These are phyloP conservation scores for Plasmopara viticola DNA, from an alignment of 352 stramenopile genomes.

Conservation along the genomic window DNA sequence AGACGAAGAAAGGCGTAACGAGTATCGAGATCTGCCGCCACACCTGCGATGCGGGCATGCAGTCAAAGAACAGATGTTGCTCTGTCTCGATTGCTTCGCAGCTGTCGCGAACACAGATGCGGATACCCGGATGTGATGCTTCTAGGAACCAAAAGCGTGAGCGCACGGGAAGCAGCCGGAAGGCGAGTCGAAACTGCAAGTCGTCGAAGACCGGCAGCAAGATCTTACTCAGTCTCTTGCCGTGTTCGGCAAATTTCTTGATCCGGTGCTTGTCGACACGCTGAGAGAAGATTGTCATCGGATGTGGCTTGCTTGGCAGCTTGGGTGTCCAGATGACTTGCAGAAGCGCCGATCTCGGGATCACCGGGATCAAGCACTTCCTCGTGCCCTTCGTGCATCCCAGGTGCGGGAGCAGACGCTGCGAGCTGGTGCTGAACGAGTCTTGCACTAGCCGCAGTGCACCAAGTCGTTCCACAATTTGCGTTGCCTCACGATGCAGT, in stretches of 20 bases:
- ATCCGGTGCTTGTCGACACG: slow-evolving; percentile 1
- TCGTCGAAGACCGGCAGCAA: slow-evolving; percentile 9
- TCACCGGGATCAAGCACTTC: background rate
- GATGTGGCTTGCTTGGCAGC: slow-evolving; percentile 2
- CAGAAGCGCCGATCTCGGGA: background rate
- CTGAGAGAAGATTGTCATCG: slow-evolving; percentile 5
- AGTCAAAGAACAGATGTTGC: slow-evolving; percentile 8
- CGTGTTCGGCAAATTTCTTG: background rate
- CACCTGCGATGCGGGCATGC: background rate
- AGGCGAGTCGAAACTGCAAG: slow-evolving; percentile 3
- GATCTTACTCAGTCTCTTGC: slow-evolving; percentile 7
- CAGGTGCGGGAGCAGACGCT: background rate
- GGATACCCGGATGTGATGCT: background rate
- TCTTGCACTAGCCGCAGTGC: background rate
- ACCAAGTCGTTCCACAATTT: background rate
- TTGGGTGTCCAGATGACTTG: background rate
- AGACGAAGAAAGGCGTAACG: background rate
- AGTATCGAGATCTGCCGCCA: background rate
- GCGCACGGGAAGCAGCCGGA: slow-evolving; percentile 7
- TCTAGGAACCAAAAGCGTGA: slow-evolving; percentile 2
- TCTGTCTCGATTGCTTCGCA: background rate
- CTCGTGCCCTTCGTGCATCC: slow-evolving; percentile 1
- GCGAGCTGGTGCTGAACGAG: background rate
- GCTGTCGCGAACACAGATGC: background rate
- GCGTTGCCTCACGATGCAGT: background rate